phyloP scores from a whole-genome alignment of 208 protist genomes.

The Angomonas ambiguus region DNA sequence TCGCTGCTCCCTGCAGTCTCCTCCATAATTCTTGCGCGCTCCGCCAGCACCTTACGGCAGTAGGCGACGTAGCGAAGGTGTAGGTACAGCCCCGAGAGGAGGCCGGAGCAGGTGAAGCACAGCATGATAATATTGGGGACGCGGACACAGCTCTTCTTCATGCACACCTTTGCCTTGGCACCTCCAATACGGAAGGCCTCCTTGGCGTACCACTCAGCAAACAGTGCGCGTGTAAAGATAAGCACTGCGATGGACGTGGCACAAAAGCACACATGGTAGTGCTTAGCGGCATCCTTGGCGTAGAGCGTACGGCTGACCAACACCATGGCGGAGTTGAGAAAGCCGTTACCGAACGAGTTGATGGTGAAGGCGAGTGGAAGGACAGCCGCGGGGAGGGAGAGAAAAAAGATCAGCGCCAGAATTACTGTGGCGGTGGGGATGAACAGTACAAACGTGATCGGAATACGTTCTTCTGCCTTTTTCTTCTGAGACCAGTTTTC shows the following conservation, averaged over 20 bases:
- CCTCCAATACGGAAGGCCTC: conserved; percentile 20
- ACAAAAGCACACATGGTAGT: conserved; percentile 34
- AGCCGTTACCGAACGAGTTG: conserved; percentile 29
- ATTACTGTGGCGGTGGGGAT: conserved; percentile 19
- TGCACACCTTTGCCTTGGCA: conserved; percentile 8
- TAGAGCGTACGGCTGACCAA: conserved; percentile 39
- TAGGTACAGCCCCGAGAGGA: conserved; percentile 11
- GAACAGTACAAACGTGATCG: conserved; percentile 24
- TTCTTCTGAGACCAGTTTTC: conserved; percentile 22
- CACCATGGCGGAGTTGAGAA: conserved; percentile 21
- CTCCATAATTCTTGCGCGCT: conserved; percentile 19
- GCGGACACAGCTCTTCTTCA: conserved; percentile 18
- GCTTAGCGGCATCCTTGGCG: conserved; percentile 35
- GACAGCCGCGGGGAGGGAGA: conserved; percentile 7
- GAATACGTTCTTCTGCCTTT: conserved; percentile 22
- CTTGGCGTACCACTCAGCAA: conserved; percentile 31
- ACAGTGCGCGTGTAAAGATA: conserved; percentile 34
- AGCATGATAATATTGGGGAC: conserved; percentile 17
- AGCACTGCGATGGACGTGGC: conserved; percentile 19
- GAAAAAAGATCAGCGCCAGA: conserved; percentile 23
- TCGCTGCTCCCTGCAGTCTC: conserved; percentile 13
- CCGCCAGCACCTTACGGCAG: conserved; percentile 16
- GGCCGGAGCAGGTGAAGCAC: conserved; percentile 11
- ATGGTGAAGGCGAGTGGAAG: conserved; percentile 28
- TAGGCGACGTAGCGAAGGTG: conserved; percentile 18